Evolutionary conservation across 192 early-diverging fungal species (phyloP), one percentile per base, ranked within the genome.

Genomic region (Backusella parvicylindrica): DNA sequence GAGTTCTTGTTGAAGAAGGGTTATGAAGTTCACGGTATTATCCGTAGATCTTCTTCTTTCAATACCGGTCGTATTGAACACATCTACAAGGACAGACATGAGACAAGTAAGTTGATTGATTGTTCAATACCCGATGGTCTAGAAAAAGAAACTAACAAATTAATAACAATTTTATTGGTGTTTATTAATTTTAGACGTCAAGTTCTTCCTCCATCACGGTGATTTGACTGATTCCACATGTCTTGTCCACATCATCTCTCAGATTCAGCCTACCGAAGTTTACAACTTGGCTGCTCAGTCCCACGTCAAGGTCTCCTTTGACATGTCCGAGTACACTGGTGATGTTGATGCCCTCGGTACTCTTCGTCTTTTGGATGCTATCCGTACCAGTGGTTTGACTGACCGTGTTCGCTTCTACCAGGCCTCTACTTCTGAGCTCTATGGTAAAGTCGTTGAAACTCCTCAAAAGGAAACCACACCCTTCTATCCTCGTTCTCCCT

Each of bases 241-340:
- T 80, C 77, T 93, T 63, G 91, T 93, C 12, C 86, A 92, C 72
- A 93, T 93, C 75, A 85, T 92, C 30, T 81, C 86, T 56, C 85
- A 90, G 66, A 89, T 93, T 41, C 90, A 91, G 31, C 92, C 92
- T 43, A 89, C 88, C 23, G 92, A 93, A 77, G 81, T 93, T 63
- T 93, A 93, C 75, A 93, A 93, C 78, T 83, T 92, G 63, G 91
- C 89, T 65, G 92, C 92, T 43, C 92, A 93, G 79, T 92, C 91
- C 31, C 89, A 91, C 69, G 90, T 91, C 74, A 90, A 92, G 74
- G 89, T 92, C 36, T 90, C 88, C 11, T 80, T 89, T 36, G 82
- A 93, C 69, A 91, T 93, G 92, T 87, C 91, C n/a, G 90, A 93
- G 79, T 92, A 93, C 84, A 93, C 91, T 49, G 89, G 89, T 82